Evolutionary conservation across 2,329 filamentous ascomycete genomes (phyloP).

Genomic region (Scedosporium minutisporum): DNA sequence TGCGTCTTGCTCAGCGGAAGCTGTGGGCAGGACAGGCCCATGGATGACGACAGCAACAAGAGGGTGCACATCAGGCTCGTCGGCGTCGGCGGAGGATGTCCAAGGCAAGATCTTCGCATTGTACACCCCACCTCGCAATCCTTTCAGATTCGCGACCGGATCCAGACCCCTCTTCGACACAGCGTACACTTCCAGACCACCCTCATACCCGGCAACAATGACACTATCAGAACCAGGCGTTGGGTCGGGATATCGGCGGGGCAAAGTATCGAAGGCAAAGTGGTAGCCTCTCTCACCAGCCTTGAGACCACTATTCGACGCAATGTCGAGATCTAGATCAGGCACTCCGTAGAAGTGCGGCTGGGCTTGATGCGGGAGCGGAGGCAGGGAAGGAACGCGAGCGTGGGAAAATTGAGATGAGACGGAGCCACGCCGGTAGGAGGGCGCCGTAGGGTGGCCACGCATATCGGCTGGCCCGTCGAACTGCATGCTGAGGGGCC

Average conservation of each 20-base stretch:
- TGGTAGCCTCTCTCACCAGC: conserved; percentile 64
- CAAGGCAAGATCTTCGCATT: conserved; percentile 76
- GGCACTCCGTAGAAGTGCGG: conserved; percentile 68
- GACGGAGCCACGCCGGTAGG: conserved; percentile 36
- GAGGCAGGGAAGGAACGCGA: conserved; percentile 43
- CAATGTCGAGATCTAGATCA: conserved; percentile 62
- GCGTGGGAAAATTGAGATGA: conserved; percentile 40
- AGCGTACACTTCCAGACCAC: conserved; percentile 65
- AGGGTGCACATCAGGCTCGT: conserved; percentile 46
- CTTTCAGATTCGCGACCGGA: conserved; percentile 60
- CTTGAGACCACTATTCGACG: conserved; percentile 43
- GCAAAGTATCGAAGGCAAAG: conserved; percentile 70
- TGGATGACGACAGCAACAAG: conserved; percentile 74
- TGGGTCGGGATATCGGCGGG: conserved; percentile 26
- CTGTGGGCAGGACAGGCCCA: conserved; percentile 52
- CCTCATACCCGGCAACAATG: conserved; percentile 69
- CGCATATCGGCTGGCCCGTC: conserved; percentile 19
- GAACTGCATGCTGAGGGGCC: conserved; percentile 47
- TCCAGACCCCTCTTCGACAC: conserved; percentile 65
- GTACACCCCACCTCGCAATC: conserved; percentile 68
- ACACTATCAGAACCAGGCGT: conserved; percentile 47
- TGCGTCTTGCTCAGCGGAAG: conserved; percentile 20
- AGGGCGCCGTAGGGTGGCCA: conserved; percentile 17
- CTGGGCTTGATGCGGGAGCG: conserved; percentile 65
- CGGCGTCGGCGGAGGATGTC: conserved; percentile 35